These are phyloP conservation scores for Syzygium malaccense DNA, from an alignment of 441 rosid genomes.

Conservation along the genomic window DNA sequence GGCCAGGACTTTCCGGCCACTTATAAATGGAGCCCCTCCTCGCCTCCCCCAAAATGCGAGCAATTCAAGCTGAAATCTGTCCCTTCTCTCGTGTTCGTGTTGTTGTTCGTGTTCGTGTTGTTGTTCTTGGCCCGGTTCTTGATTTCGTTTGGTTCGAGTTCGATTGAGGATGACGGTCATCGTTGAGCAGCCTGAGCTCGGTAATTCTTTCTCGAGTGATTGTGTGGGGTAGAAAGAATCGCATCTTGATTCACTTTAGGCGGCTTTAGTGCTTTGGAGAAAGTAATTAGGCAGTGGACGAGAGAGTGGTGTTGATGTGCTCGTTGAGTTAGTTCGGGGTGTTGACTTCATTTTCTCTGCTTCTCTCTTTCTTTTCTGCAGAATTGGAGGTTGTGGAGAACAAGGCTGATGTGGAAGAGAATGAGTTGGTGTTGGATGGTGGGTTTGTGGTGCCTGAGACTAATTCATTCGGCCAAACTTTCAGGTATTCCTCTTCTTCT, in stretches of 20 bases:
- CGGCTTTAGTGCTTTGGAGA: neutral
- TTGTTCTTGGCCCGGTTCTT: neutral
- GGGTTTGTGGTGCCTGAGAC: constrained; percentile 1
- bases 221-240: neutral
- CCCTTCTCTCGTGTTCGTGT: neutral
- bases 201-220: neutral
- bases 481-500: neutral
- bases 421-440: neutral
- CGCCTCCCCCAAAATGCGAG: neutral
- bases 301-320: neutral
- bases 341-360: neutral
- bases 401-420: neutral
- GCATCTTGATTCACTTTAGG: neutral
- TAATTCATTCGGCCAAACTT: constrained; percentile 2
- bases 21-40: neutral
- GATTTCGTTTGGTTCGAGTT: neutral
- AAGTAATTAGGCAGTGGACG: neutral
- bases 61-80: neutral
- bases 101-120: neutral
- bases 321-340: neutral
- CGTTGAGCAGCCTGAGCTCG: constrained; percentile 1
- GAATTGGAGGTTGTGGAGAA: neutral
- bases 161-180: constrained; percentile 7
- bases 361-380: neutral
- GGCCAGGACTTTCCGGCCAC: neutral